phyloP scores from a whole-genome alignment of 768 basidiomycete species.

The Pleurotus tuoliensis region DNA sequence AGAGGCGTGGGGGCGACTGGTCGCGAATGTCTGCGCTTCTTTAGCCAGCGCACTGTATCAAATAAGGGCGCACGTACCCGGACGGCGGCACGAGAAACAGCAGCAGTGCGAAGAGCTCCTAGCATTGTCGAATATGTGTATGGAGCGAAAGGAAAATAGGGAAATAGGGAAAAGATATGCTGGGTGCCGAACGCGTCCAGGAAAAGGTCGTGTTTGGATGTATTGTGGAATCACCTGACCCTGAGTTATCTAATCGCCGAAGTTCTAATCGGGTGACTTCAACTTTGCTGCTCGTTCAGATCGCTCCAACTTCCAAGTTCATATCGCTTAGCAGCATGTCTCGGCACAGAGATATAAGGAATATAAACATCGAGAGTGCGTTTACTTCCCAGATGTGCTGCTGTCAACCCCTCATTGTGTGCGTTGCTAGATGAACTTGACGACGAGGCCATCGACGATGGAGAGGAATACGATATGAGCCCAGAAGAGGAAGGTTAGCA shows the following conservation, averaged over 20 bases:
- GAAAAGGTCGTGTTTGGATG: slow-evolving; percentile 12
- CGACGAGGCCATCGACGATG: slow-evolving; percentile 75
- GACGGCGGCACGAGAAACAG: slow-evolving; percentile 31
- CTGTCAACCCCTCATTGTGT: slow-evolving; percentile 4
- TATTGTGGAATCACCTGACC: slow-evolving; percentile 11
- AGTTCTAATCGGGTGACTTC: background rate
- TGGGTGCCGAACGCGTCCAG: background rate
- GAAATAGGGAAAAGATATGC: background rate
- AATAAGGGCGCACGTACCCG: slow-evolving; percentile 39
- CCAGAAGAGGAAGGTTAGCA: slow-evolving; percentile 71
- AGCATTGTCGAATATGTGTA: slow-evolving; percentile 40
- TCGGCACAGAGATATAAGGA: slow-evolving; percentile 84
- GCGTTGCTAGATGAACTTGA: slow-evolving; percentile 72
- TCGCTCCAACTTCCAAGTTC: background rate
- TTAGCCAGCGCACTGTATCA: too few relatives aligned
- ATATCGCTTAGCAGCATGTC: slow-evolving; percentile 57
- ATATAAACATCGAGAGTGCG: slow-evolving; percentile 75
- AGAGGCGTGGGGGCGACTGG: slow-evolving; percentile 44
- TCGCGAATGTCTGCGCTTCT: slow-evolving; percentile 56
- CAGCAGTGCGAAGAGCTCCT: slow-evolving; percentile 40
- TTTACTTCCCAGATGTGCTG: background rate
- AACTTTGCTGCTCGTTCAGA: background rate
- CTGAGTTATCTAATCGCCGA: background rate
- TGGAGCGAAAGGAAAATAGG: background rate
- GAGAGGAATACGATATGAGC: slow-evolving; percentile 77